Evolutionary conservation across 306 rosid species (phyloP).

Genomic region (Phaseolus lunatus): DNA sequence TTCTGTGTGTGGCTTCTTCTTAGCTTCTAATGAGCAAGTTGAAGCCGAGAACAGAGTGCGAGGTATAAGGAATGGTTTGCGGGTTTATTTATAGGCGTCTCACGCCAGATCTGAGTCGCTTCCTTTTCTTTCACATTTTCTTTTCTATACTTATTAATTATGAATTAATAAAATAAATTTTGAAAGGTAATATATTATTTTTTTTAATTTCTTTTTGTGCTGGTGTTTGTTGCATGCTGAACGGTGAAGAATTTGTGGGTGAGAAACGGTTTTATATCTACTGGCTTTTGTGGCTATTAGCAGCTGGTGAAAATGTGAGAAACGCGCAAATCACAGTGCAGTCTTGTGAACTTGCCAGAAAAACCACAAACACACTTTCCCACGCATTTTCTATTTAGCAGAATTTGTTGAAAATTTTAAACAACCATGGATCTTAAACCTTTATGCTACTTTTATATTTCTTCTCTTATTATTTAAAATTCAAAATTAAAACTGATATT

Average conservation of each 20-base stretch:
- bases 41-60: constrained; percentile 55
- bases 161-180: not conserved
- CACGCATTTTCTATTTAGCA: not conserved
- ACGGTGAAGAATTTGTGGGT: not conserved
- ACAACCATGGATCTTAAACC: too few species aligned
- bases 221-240: not conserved
- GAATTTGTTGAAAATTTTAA: too few species aligned
- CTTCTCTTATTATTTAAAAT: too few species aligned
- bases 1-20: constrained; percentile 47
- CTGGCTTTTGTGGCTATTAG: not conserved
- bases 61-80: not conserved
- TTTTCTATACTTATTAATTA: not conserved
- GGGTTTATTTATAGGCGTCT: constrained; percentile 59
- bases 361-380: not conserved
- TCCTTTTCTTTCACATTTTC: not conserved
- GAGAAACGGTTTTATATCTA: not conserved
- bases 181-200: not conserved
- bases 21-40: constrained; percentile 33
- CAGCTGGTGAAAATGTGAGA: not conserved
- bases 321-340: not conserved
- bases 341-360: too few species aligned
- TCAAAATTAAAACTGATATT: too few species aligned
- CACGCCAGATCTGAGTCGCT: constrained; percentile 45
- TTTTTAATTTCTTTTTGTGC: not conserved
- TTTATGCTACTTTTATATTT: too few species aligned